These are phyloP conservation scores for Leishmania gerbilli DNA, from an alignment of 208 protist genomes.

Conservation along the genomic window DNA sequence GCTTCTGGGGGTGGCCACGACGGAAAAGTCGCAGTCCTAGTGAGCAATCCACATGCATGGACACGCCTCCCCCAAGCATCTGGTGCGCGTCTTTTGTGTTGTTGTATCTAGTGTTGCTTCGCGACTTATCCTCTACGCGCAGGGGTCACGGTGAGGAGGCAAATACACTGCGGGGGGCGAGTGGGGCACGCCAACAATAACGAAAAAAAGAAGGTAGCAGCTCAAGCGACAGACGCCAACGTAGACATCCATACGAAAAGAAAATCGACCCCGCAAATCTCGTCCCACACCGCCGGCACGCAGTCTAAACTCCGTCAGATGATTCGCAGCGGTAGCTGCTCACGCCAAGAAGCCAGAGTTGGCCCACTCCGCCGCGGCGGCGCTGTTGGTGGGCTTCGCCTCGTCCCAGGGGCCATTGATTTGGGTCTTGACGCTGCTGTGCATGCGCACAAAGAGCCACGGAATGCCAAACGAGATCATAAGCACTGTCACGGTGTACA, in stretches of 20 bases:
- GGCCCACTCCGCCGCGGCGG: conserved; percentile 90
- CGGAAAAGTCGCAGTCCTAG: neutral
- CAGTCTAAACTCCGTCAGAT: neutral
- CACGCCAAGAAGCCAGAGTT: conserved; percentile 78
- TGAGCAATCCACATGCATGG: neutral
- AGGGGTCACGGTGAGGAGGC: neutral
- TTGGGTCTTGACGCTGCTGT: conserved; percentile 82
- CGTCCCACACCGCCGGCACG: neutral
- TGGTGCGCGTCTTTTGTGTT: neutral
- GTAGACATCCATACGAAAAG: neutral
- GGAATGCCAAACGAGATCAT: conserved; percentile 79
- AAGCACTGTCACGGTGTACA: conserved; percentile 56
- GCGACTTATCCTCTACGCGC: neutral
- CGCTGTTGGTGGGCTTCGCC: conserved; percentile 91
- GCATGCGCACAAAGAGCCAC: conserved; percentile 75
- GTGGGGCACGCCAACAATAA: neutral
- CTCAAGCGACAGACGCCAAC: neutral
- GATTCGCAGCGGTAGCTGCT: neutral
- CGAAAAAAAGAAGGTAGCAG: neutral
- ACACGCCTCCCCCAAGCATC: neutral
- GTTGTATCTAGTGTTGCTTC: neutral
- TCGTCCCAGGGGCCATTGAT: conserved; percentile 94
- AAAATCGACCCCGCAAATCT: neutral
- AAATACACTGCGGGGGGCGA: neutral
- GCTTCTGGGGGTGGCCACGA: neutral